Evolutionary conservation across 2,329 filamentous ascomycete genomes (phyloP), one percentile per base, ranked within the genome.

Genomic region (Gremmenia infestans): DNA sequence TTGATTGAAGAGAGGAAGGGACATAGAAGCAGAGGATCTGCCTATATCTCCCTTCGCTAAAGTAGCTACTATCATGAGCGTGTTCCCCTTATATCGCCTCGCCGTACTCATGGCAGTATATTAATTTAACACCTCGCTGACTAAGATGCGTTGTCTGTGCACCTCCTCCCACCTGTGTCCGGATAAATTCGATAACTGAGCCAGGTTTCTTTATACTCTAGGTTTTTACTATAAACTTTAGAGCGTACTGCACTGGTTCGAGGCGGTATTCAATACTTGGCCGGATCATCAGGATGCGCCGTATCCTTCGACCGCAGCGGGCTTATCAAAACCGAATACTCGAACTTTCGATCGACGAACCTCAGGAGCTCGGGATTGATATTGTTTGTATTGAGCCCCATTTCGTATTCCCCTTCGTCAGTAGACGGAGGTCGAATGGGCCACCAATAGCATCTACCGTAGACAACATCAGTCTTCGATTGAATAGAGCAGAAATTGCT

Each of bases 361-460:
- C 36, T 58, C 53, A 58, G n/a, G n/a, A 58, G 19, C 45, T 58
- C 56, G 8, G 56, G 56, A 53, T 55, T 53, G 11, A 55, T 28
- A 55, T 55, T 58, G 17, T 39, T 55, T 36, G 56, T 58, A 46
- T 58, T 58, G 35, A 58, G 53, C 14, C 56, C 56, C 56, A 58
- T 58, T 55, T 55, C 4, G 46, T 53, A 53, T 42, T 58, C 56
- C 52, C 56, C 51, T 54, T 14, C 52, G 28, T 58, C 52, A 53
- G 47, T 51, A 55, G 53, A 46, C 53, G 49, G 53, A 36, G 52
- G 53, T 55, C n/a, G 39, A 55, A 55, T 42, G 3, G 56, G 56
- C 56, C 56, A 58, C 56, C 56, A 58, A 58, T 58, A 58, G 22
- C 32, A 56, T 56, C 57, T 59, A 58, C 54, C 48, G 42, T 52